Evolutionary conservation across 1,284 basidiomycete genomes (phyloP), one percentile per base, ranked within the genome.

Genomic region (Tetrapyrgos nigripes): DNA sequence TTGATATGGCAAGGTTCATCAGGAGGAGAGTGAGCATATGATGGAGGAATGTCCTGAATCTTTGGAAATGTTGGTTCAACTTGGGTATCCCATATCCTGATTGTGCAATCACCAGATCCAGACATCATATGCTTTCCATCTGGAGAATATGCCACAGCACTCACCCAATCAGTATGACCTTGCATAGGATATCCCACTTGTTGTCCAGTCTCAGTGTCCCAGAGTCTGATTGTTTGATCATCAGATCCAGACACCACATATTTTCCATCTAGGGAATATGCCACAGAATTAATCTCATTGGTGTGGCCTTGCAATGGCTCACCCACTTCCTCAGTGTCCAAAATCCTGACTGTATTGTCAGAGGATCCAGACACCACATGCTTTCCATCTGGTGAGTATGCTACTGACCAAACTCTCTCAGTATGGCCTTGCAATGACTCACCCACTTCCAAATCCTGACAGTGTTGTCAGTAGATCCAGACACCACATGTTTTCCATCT

Each of bases 281-380:
- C 59, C 19, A 50, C 27, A n/a, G 48, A 50, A 28, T 10, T 29
- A 29, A 50, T 28, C 3, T 6, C n/a, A 14, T 31, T 29, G n/a
- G 24, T 50, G 21, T 50, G 48, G 10, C 48, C 24, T 26, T 52
- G 11, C 13, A 61, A 29, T 10, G 55, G 50, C 2, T 33, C 17
- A 1, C 53, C 26, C 8, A 55, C 3, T 2, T 27, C 31, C 23
- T 2, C 50, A 6, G 27, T 19, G 50, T 64, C 50, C 58, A 58
- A 64, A 2, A 62, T 31, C 3, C 54, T 47, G 3, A 64, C n/a
- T 4, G 58, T 55, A 11, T 24, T 13, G 43, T 64, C 63, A 33
- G 13, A 2, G 21, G 58, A 60, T 6, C 55, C 53, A 21, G 63
- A 55, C 3, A 53, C 51, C 3, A 64, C 54, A 0, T 14, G 31